Evolutionary conservation across 176 grass and related monocot species (phyloP).

Genomic region (Leersia perrieri): DNA sequence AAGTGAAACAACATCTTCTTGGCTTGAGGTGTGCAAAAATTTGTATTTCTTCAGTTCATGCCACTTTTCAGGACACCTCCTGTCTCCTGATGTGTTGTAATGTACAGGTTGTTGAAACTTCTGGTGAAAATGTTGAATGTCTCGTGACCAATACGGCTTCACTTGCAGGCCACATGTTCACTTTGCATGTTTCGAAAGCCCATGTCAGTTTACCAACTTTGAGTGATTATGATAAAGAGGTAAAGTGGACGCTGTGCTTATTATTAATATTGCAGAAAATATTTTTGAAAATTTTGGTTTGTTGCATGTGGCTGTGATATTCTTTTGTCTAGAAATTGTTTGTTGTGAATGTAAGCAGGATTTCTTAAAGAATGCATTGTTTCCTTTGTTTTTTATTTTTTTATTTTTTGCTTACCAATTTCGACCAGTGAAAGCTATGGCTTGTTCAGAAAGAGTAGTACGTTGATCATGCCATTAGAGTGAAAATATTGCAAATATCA

Average conservation of each 20-base stretch:
- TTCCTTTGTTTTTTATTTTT: neutral
- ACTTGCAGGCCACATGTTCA: conserved; percentile 78
- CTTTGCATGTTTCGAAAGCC: conserved; percentile 74
- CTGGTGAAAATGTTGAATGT: conserved; percentile 69
- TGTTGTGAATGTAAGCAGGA: neutral
- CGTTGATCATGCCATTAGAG: neutral
- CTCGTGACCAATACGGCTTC: conserved; percentile 79
- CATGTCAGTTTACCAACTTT: conserved; percentile 85
- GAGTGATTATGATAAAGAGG: conserved; percentile 80
- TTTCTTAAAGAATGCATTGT: neutral
- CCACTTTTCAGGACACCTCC: neutral
- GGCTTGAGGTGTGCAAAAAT: conserved; percentile 70
- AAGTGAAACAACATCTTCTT: conserved; percentile 92
- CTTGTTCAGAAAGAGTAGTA: neutral
- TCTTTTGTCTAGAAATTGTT: neutral
- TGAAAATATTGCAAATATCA: conserved; percentile 10
- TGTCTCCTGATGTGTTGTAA: conserved; percentile 15
- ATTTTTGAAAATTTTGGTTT: neutral
- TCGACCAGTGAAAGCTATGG: neutral
- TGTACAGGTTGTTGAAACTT: conserved; percentile 67
- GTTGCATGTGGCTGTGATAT: neutral
- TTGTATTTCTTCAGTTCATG: conserved; percentile 7
- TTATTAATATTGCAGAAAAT: conserved; percentile 13
- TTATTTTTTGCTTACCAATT: neutral
- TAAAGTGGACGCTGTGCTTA: conserved; percentile 36